Evolutionary conservation across 2,329 filamentous ascomycete genomes (phyloP).

Genomic region (Penicillium brevicompactum): DNA sequence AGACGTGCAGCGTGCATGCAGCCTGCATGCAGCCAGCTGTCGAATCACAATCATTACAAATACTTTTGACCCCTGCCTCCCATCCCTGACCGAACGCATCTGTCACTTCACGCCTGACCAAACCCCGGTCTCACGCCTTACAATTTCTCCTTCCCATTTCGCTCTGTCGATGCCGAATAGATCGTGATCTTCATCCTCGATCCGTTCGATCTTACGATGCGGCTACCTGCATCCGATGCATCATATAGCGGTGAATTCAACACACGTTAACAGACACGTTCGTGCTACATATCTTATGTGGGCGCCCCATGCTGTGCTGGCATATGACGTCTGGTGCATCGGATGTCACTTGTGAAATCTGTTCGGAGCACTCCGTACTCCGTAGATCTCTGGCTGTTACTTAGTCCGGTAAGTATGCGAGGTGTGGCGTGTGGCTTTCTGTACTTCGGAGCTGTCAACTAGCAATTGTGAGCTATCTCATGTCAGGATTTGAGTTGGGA

Average conservation of each 20-base stretch:
- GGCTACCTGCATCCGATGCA: constrained; percentile 20
- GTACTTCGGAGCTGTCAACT: constrained; percentile 18
- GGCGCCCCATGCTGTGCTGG: not conserved
- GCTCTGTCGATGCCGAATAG: not conserved
- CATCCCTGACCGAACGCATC: not conserved
- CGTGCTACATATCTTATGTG: constrained; percentile 1
- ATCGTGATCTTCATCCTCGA: not conserved
- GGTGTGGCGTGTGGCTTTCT: not conserved
- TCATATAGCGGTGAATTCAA: constrained; percentile 36
- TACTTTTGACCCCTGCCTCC: not conserved
- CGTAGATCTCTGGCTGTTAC: not conserved
- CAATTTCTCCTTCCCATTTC: not conserved
- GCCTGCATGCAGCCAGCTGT: not conserved
- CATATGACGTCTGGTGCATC: not conserved
- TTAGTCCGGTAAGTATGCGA: not conserved
- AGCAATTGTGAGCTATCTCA: constrained; percentile 23
- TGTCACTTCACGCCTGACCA: not conserved
- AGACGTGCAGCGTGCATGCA: constrained; percentile 8
- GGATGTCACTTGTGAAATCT: not conserved
- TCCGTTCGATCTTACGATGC: not conserved
- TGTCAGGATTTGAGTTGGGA: constrained; percentile 18
- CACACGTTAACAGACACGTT: not conserved
- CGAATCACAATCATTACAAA: not conserved
- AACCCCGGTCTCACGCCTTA: not conserved
- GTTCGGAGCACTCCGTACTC: not conserved